Evolutionary conservation across 306 rosid genomes (phyloP).

Genomic region (Boehmeria nivea): DNA sequence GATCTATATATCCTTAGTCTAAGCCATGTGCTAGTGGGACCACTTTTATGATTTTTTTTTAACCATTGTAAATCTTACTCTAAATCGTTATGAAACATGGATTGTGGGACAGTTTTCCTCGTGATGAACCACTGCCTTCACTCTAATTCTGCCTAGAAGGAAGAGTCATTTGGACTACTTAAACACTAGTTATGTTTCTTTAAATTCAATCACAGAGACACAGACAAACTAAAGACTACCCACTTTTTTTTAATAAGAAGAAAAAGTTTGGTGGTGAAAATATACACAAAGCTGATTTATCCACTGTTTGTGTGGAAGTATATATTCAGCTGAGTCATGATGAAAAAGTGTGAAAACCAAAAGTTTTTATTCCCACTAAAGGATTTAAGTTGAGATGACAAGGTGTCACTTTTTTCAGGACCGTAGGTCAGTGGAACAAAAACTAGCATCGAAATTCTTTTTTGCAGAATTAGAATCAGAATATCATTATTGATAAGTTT

Average conservation of each 20-base stretch:
- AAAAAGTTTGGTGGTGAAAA: no score
- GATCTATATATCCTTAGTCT: background rate
- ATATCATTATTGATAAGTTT: slow-evolving; percentile 4
- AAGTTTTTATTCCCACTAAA: no score
- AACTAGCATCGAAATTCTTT: background rate
- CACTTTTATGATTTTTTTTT: background rate
- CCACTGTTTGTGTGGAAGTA: no score
- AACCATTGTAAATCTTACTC: background rate
- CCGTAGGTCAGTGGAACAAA: background rate
- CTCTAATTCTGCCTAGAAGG: background rate
- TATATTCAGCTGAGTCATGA: background rate
- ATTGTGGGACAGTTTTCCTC: no score
- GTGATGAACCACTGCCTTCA: background rate
- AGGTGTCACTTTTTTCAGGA: background rate
- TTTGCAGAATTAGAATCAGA: background rate
- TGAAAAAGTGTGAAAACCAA: background rate
- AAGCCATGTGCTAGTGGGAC: slow-evolving; percentile 20
- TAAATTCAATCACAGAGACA: background rate
- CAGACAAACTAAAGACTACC: no score
- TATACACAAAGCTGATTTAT: no score
- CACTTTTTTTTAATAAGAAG: background rate
- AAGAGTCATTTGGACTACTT: background rate
- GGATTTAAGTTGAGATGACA: background rate
- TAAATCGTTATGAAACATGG: background rate
- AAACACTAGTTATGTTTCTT: background rate